Conservation (phyloP, 768 basidiomycete genomes). For the Filobasidium wieringae region DNA sequence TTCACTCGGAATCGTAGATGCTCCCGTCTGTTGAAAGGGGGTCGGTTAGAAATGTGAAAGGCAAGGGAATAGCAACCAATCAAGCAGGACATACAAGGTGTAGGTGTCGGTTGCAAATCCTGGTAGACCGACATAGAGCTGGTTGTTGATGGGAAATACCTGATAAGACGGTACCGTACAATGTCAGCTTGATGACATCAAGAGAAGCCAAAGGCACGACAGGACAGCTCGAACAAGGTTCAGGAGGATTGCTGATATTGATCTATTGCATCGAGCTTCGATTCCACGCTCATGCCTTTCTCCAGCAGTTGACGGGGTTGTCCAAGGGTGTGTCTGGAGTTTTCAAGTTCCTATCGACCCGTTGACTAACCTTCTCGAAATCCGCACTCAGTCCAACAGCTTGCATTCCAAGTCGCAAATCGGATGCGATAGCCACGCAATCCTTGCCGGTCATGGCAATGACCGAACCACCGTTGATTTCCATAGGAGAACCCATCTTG, state of each 20-base stretch:
- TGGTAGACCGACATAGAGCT: constrained; percentile 78
- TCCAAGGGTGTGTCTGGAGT: too few relatives aligned
- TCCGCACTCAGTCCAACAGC: constrained; percentile 74
- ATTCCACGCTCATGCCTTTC: too few relatives aligned
- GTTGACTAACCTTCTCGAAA: constrained; percentile 87
- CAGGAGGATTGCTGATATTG: not conserved
- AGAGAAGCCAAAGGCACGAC: not conserved
- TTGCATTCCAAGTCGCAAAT: constrained; percentile 77
- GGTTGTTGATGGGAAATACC: constrained; percentile 90
- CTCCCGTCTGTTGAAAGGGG: constrained; percentile 59
- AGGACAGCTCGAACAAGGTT: not conserved
- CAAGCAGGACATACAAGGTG: constrained; percentile 54
- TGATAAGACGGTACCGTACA: constrained; percentile 33
- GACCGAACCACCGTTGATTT: constrained; percentile 93
- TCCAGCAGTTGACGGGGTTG: too few relatives aligned
- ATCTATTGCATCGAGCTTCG: too few relatives aligned
- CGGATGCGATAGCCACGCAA: constrained; percentile 96
- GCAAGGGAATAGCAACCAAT: not conserved
- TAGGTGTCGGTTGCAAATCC: constrained; percentile 88
- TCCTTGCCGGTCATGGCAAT: constrained; percentile 99
- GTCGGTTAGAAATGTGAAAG: not conserved
- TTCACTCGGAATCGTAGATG: constrained; percentile 86
- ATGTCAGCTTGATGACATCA: too few relatives aligned
- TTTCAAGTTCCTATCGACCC: too few relatives aligned
- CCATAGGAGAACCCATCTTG: constrained; percentile 44